These are phyloP conservation scores for Diversispora eburnea DNA, from an alignment of 192 early-diverging fungal genomes.

Conservation along the genomic window DNA sequence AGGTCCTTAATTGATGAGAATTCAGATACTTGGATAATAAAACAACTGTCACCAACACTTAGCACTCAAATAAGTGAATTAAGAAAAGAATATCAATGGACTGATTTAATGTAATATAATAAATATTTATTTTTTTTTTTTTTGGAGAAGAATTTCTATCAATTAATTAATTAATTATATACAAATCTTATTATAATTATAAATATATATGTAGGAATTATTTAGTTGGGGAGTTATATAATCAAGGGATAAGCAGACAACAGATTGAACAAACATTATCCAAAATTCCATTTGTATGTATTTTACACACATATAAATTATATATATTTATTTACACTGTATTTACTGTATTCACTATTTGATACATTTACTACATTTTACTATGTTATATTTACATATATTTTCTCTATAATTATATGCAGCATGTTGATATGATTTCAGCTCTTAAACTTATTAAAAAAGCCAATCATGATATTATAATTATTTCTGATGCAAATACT, in stretches of 20 bases:
- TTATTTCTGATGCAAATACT: slow-evolving; percentile 63
- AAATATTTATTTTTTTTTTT: too few species aligned
- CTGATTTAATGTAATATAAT: slow-evolving; percentile 58
- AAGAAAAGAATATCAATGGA: slow-evolving; percentile 47
- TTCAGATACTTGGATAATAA: slow-evolving; percentile 52
- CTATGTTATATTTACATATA: neutral
- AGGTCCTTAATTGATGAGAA: slow-evolving; percentile 64
- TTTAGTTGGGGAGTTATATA: slow-evolving; percentile 34
- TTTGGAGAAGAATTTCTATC: neutral
- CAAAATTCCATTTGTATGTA: slow-evolving; percentile 43
- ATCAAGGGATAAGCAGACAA: slow-evolving; percentile 34
- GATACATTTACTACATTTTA: neutral
- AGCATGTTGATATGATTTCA: slow-evolving; percentile 47
- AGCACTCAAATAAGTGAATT: slow-evolving; percentile 33
- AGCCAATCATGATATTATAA: slow-evolving; percentile 46
- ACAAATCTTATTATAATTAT: neutral
- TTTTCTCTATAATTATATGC: too few species aligned
- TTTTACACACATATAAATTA: neutral
- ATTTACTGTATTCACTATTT: neutral
- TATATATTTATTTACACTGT: too few species aligned
- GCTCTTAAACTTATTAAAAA: slow-evolving; percentile 43
- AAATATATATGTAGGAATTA: slow-evolving; percentile 30
- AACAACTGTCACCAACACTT: slow-evolving; percentile 34
- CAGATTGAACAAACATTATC: slow-evolving; percentile 35
- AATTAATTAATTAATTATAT: neutral